Percentiles rank a stretch among this genome's conserved stretches.
These are phyloP conservation scores for Ustilago loliicola DNA, from an alignment of 1,284 basidiomycete genomes.

Conservation along the genomic window DNA sequence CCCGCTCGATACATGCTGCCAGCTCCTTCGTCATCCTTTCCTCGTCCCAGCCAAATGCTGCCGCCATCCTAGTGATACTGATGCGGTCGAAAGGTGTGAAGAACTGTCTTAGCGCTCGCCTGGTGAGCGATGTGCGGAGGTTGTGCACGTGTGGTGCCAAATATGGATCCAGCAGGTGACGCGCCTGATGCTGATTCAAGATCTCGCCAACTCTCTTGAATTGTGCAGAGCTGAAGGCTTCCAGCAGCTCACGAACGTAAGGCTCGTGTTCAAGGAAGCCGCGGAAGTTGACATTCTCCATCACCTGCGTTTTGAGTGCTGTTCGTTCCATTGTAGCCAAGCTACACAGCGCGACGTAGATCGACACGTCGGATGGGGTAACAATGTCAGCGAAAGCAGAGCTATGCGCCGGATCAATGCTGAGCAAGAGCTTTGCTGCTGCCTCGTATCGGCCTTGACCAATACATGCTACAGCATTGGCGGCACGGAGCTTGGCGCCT, in stretches of 20 bases:
- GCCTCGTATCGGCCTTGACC: slow-evolving; percentile 81
- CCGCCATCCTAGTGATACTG: slow-evolving; percentile 81
- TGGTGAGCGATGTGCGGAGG: slow-evolving; percentile 69
- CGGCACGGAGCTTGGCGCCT: slow-evolving; percentile 83
- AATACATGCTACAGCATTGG: slow-evolving; percentile 80
- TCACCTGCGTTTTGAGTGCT: slow-evolving; percentile 77
- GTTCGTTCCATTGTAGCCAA: slow-evolving; percentile 80
- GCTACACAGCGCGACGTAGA: slow-evolving; percentile 84
- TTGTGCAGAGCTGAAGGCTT: slow-evolving; percentile 83
- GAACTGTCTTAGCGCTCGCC: slow-evolving; percentile 74
- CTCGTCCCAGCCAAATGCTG: slow-evolving; percentile 83
- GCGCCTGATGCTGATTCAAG: slow-evolving; percentile 77
- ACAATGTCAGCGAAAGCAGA: slow-evolving; percentile 75
- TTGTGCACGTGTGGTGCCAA: slow-evolving; percentile 74
- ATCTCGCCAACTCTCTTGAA: slow-evolving; percentile 84
- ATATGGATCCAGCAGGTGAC: slow-evolving; percentile 82
- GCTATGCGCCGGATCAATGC: slow-evolving; percentile 73
- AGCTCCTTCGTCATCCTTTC: slow-evolving; percentile 80
- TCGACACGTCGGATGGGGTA: slow-evolving; percentile 82
- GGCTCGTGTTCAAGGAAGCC: slow-evolving; percentile 87
- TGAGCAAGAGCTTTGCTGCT: slow-evolving; percentile 80
- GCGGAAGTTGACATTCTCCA: slow-evolving; percentile 80
- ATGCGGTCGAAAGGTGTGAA: slow-evolving; percentile 87
- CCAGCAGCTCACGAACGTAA: slow-evolving; percentile 83
- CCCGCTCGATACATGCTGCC: slow-evolving; percentile 80